phyloP scores from a whole-genome alignment of 2,329 filamentous ascomycete genomes.

The Hypomyces perniciosus region DNA sequence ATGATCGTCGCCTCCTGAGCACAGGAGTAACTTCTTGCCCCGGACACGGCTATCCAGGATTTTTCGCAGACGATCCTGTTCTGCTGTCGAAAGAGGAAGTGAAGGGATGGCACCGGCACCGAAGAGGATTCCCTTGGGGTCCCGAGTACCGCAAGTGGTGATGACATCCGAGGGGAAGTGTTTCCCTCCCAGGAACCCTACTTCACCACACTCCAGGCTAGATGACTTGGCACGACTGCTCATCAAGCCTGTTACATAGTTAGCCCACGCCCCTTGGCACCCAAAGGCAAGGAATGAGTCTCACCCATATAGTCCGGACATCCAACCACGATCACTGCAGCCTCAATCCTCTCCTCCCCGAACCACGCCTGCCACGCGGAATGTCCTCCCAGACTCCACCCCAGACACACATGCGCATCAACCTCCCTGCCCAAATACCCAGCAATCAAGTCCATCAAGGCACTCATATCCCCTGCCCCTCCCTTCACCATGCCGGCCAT shows the following conservation, averaged over 20 bases:
- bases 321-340: constrained; percentile 75
- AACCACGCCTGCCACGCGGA: constrained; percentile 79
- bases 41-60: constrained; percentile 45
- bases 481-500: constrained; percentile 77
- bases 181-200: constrained; percentile 64
- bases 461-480: constrained; percentile 67
- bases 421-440: constrained; percentile 55
- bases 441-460: constrained; percentile 72
- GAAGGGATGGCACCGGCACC: constrained; percentile 37
- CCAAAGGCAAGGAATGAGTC: constrained; percentile 16
- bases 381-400: constrained; percentile 83
- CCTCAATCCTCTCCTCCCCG: constrained; percentile 70
- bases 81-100: constrained; percentile 25
- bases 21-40: constrained; percentile 59
- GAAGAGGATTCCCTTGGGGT: constrained; percentile 72
- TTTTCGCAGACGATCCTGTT: constrained; percentile 38
- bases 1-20: constrained; percentile 62
- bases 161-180: constrained; percentile 72
- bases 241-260: constrained; percentile 55
- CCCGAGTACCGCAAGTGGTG: constrained; percentile 55
- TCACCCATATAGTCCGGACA: constrained; percentile 79
- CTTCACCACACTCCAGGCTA: constrained; percentile 47
- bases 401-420: constrained; percentile 67
- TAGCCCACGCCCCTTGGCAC: background rate
- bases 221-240: constrained; percentile 68